Base-by-base conservation (phyloP, 306 rosid genomes). In the Crotalaria pallida region DNA sequence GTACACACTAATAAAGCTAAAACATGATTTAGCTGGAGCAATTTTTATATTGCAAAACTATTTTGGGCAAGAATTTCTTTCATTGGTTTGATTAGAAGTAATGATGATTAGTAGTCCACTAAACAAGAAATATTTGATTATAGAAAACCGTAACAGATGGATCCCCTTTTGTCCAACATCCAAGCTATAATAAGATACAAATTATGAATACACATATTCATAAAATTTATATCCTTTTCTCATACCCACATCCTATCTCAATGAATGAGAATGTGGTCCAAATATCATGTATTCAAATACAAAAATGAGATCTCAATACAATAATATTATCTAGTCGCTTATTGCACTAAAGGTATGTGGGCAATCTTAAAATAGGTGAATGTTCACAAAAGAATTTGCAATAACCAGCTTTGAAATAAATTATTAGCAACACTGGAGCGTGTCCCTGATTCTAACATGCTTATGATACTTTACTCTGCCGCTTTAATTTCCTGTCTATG, bases 371-470 rank as follows among this genome's bases (percentile, higher is more conserved):
- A 77, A 65, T 79, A 79, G 27, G 79, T 65, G 76, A 66, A 58
- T 66, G 79, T 58, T 65, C 52, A 34, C 61, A 49, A 78, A 74
- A 59, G 81, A 74, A 78, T 78, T 78, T 51, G 60, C 70, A 59
- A 65, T 65, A 50, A 65, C 5, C 73, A 78, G 76, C 81, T 82
- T 82, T 79, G 73, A 6, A 67, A 60, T 75, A 58, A 59, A 73
- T 38, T 19, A 66, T 74, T 75, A 43, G 6, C 52, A 69, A 52
- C 19, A 40, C 65, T 80, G 77, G 63, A 74, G 69, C 50, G 26
- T 69, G 84, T 55, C 73, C 59, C 65, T 65, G 48, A 40, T 59
- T 75, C 66, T 62, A 79, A 82, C 79, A 78, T 74, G 86, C 64
- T 45, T 3, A 40, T 2, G 24, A 74, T 53, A 65, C 86, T 79